phyloP scores from a whole-genome alignment of 139 green algal genomes.

The Mesotaenium endlicherianum region DNA sequence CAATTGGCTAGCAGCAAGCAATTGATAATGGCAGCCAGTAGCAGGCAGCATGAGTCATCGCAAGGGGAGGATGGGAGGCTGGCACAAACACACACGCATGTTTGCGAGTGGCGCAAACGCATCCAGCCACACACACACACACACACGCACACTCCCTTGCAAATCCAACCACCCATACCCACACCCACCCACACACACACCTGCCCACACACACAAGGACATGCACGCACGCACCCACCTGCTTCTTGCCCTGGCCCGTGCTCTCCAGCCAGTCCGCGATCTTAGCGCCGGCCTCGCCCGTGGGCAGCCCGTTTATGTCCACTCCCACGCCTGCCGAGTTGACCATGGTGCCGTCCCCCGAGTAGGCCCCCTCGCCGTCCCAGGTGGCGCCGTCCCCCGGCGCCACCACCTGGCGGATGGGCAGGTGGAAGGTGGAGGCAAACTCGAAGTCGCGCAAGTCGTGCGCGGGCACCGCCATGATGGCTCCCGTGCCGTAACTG shows the following conservation, averaged over 20 bases:
- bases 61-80: no score
- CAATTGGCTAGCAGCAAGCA: no score
- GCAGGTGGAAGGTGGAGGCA: constrained; percentile 73
- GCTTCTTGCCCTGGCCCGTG: constrained; percentile 50
- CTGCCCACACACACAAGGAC: no score
- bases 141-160: no score
- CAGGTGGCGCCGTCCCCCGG: not conserved
- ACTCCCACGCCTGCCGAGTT: constrained; percentile 57
- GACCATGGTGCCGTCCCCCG: constrained; percentile 55
- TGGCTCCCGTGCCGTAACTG: constrained; percentile 87
- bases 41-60: no score
- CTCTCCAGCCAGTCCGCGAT: constrained; percentile 63
- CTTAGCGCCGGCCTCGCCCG: constrained; percentile 48
- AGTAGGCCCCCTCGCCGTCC: constrained; percentile 65
- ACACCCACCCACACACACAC: no score
- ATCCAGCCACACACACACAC: no score
- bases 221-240: no score
- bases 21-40: no score
- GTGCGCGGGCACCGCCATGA: constrained; percentile 97
- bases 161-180: not conserved
- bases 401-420: constrained; percentile 68
- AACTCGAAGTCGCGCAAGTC: constrained; percentile 92
- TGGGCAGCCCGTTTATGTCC: constrained; percentile 71
- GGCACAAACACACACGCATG: no score
- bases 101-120: no score